Conservation (phyloP, 1,139 yeast species). For the Geotrichum phurueaensis region DNA sequence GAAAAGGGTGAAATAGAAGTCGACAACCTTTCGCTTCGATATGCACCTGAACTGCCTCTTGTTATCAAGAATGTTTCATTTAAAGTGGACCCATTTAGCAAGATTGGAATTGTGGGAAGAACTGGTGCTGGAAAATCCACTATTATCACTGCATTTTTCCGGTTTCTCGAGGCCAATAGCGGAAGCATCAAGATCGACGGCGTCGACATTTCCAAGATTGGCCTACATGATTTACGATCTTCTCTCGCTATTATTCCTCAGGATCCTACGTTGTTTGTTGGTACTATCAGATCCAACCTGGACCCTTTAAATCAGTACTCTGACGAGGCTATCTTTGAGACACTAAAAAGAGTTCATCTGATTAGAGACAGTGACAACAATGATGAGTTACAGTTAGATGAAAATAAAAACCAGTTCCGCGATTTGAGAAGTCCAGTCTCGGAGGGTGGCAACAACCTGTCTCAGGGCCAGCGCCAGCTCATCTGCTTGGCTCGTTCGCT, state of each 20-base stretch:
- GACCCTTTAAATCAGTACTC: slow-evolving; percentile 73
- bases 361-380: slow-evolving; percentile 31
- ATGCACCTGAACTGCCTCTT: slow-evolving; percentile 79
- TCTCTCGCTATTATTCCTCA: slow-evolving; percentile 90
- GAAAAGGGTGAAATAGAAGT: slow-evolving; percentile 71
- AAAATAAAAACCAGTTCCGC: slow-evolving; percentile 73
- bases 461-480: slow-evolving; percentile 95
- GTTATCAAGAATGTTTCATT: slow-evolving; percentile 85
- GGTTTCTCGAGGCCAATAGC: slow-evolving; percentile 85
- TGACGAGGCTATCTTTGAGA: slow-evolving; percentile 72
- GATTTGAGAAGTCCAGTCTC: slow-evolving; percentile 59
- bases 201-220: slow-evolving; percentile 76
- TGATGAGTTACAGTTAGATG: slow-evolving; percentile 32
- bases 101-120: slow-evolving; percentile 93
- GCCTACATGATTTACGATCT: slow-evolving; percentile 71
- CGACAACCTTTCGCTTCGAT: slow-evolving; percentile 69
- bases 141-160: slow-evolving; percentile 86
- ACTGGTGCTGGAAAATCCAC: slow-evolving; percentile 99
- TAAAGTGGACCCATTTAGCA: slow-evolving; percentile 65
- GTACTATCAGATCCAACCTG: slow-evolving; percentile 72
- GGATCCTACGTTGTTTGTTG: slow-evolving; percentile 85
- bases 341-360: slow-evolving; percentile 79
- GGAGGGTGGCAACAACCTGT: slow-evolving; percentile 87
- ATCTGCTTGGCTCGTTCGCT: slow-evolving; percentile 89
- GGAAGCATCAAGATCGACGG: slow-evolving; percentile 83